Evolutionary conservation across 331 rosid species (phyloP), one percentile per base, ranked within the genome.

Genomic region (Rhamnella rubrinervis): DNA sequence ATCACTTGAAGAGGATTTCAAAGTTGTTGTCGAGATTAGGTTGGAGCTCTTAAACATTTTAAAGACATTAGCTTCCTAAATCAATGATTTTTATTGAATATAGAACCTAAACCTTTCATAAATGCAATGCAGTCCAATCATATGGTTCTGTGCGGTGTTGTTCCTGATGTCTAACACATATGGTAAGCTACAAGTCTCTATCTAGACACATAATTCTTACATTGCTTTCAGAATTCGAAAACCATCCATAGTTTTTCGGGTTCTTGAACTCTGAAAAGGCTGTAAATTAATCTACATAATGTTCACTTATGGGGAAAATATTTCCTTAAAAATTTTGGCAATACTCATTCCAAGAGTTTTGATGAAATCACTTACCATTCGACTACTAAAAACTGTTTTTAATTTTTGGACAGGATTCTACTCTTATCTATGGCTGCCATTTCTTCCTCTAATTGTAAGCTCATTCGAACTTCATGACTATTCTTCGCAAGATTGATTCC

Each of bases 1-100:
- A 77, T 77, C 96, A 75, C 86, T 90, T 39, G 95, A 90, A 39
- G 79, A 84, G 51, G 96, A 90, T 74, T 90, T 90, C 68, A 77
- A 78, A 80, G 87, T 79, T 66, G 85, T 90, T 1, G 96, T 90
- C 18, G 95, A 81, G 40, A 87, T 90, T 55, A 88, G 87, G 95
- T 90, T 64, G 59, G 66, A 73, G 59, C 53, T 1, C 55, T 59
- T 10, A 3, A 55, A 8, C 26, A 55, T 17, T 15, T 7, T 5
- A 18, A 71, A 65, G 3, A 57, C 37, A 0, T 15, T 70, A 60
- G 8, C 13, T 50, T 47, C 64, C 75, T 82, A 73, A 28, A 26
- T 21, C 47, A 52, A 41, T 40, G 61, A 31, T 5, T 9, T 0
- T 13, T 10, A 14, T 53, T 18, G 53, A 10, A 19, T 55, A 23